Conservation (phyloP, 2,329 filamentous ascomycete species). For the Setomelanomma holmii region DNA sequence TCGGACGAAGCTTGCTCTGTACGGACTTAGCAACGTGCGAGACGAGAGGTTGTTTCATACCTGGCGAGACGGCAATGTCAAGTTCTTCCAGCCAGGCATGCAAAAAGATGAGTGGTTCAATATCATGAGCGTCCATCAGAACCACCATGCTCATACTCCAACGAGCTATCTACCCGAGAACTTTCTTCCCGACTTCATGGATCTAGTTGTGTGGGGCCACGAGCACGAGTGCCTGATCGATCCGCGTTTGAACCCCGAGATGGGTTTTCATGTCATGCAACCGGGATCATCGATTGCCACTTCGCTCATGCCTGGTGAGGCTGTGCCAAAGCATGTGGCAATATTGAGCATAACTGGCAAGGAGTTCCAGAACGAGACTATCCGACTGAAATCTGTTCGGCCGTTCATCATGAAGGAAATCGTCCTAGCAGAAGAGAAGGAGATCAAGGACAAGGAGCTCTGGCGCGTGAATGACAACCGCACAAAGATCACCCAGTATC, state of each 20-base stretch:
- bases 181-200: slow-evolving; percentile 88
- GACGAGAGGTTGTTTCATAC: slow-evolving; percentile 95
- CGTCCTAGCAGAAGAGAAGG: slow-evolving; percentile 74
- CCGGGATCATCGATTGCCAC: slow-evolving; percentile 96
- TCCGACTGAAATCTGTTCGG: slow-evolving; percentile 85
- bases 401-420: slow-evolving; percentile 91
- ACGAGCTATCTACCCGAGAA: slow-evolving; percentile 95
- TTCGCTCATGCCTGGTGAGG: slow-evolving; percentile 87
- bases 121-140: slow-evolving; percentile 92
- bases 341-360: slow-evolving; percentile 84
- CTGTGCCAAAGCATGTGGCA: slow-evolving; percentile 87
- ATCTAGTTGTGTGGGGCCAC: slow-evolving; percentile 95
- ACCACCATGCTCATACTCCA: slow-evolving; percentile 88
- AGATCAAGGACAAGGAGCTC: slow-evolving; percentile 77
- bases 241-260: slow-evolving; percentile 82
- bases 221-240: slow-evolving; percentile 96
- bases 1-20: slow-evolving; percentile 87
- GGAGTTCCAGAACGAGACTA: slow-evolving; percentile 79
- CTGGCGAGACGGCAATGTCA: slow-evolving; percentile 91
- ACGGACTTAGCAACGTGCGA: slow-evolving; percentile 93
- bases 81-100: slow-evolving; percentile 83
- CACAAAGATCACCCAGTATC: slow-evolving; percentile 75
- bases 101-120: slow-evolving; percentile 96
- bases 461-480: slow-evolving; percentile 85
- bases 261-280: slow-evolving; percentile 94